Evolutionary conservation across 2,329 filamentous ascomycete species (phyloP), one percentile per base, ranked within the genome.

Genomic region (Fusarium robinianum): DNA sequence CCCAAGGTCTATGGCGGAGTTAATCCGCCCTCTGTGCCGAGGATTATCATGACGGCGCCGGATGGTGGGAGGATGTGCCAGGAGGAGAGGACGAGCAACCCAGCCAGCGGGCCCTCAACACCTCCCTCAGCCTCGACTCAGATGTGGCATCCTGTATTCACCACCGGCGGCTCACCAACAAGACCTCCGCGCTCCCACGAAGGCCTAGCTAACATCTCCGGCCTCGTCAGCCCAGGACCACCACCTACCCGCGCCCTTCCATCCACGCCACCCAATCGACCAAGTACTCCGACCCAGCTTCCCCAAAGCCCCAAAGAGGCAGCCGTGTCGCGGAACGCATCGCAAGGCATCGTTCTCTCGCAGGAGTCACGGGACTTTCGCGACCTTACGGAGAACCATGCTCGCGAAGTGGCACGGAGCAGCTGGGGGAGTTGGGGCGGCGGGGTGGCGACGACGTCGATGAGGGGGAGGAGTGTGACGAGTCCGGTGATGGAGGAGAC

Each of bases 241-340:
- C 74, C 75, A 1, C 75, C 76, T 0, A 72, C 51, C 5, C 64
- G 68, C n/a, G 71, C 72, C 3, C 66, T 78, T 3, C 55, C 56
- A 3, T 51, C 46, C 6, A 60, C 58, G 4, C 53, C 58, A 6
- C 44, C 49, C 8, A 44, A 40, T 11, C 45, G 49, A 2, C 45
- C 47, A 2, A 31, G 37, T 2, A 58, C 49, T 5, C 58, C 51
- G 10, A 52, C 41, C 41, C 46, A 4, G 19, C 38, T 5, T 45
- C 30, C 8, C 46, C 48, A n/a, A 27, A 46, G 4, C 34, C 41
- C 7, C 27, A 24, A 4, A 49, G 34, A 8, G 46, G 55, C 7
- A 40, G 25, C 57, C 8, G 49, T 51, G 0, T 43, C 36, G 3
- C 47, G 25, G 9, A 54, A 44, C 17, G 43, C 48, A 3, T 44